Evolutionary conservation across 768 basidiomycete genomes (phyloP).

Genomic region (Podaxis sp.): DNA sequence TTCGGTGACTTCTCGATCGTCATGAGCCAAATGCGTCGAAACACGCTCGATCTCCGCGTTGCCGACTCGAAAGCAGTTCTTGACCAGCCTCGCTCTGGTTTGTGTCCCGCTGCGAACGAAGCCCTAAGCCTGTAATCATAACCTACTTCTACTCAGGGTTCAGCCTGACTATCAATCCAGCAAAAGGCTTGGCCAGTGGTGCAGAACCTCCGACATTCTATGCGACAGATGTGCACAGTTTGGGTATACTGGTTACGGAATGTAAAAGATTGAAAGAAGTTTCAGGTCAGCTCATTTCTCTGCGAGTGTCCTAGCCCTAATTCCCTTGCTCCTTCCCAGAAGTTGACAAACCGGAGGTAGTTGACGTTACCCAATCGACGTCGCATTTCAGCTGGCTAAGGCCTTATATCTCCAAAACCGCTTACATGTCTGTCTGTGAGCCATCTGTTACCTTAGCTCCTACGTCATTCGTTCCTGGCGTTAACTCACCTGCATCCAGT

Average conservation of each 20-base stretch:
- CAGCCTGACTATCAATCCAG: constrained; percentile 49
- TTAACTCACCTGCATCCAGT: constrained; percentile 27
- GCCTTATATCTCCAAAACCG: constrained; percentile 35
- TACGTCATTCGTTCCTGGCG: too few relatives aligned
- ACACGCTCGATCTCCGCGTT: constrained; percentile 32
- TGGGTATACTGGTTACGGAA: constrained; percentile 49
- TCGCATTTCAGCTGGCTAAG: constrained; percentile 45
- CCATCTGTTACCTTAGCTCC: neutral
- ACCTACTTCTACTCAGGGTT: constrained; percentile 38
- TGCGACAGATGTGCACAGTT: constrained; percentile 44
- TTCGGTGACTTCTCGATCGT: constrained; percentile 49
- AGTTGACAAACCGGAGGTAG: constrained; percentile 20
- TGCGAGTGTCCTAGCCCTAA: neutral
- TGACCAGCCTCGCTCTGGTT: constrained; percentile 43
- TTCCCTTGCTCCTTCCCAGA: constrained; percentile 15
- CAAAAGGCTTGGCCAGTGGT: constrained; percentile 28
- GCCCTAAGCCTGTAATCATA: constrained; percentile 1
- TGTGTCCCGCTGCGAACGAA: constrained; percentile 8
- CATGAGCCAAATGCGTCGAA: constrained; percentile 52
- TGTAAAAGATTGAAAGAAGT: constrained; percentile 55
- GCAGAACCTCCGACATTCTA: constrained; percentile 39
- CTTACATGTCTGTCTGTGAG: constrained; percentile 29
- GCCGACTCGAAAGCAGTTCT: constrained; percentile 22
- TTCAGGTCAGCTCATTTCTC: constrained; percentile 36
- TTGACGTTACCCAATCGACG: constrained; percentile 28